Evolutionary conservation across 768 basidiomycete genomes (phyloP).

Genomic region (Boletus pseudopeckii): DNA sequence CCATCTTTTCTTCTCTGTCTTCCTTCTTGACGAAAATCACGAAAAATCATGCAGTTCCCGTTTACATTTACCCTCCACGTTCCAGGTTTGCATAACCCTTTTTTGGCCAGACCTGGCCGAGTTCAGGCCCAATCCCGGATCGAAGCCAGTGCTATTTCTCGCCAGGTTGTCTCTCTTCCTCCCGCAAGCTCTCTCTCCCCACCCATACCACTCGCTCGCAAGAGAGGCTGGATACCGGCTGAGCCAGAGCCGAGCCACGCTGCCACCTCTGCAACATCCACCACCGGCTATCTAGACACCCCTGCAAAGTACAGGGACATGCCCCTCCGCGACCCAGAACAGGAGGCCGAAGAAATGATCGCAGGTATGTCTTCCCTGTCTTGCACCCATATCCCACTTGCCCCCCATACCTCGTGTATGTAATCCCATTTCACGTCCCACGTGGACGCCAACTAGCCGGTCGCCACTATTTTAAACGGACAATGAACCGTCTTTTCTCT

Average conservation of each 20-base stretch:
- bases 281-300: constrained; percentile 66
- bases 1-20: background rate
- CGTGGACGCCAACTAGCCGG: constrained; percentile 5
- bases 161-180: constrained; percentile 15
- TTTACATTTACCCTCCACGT: constrained; percentile 70
- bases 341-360: constrained; percentile 45
- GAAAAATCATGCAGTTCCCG: constrained; percentile 50
- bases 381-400: constrained; percentile 22
- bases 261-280: constrained; percentile 48
- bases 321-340: constrained; percentile 28
- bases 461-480: constrained; percentile 12
- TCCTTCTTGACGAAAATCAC: constrained; percentile 24
- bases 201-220: constrained; percentile 44
- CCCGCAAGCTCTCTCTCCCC: constrained; percentile 28
- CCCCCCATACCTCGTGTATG: constrained; percentile 14
- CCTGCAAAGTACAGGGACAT: constrained; percentile 57
- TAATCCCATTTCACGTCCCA: constrained; percentile 22
- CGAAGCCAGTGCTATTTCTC: constrained; percentile 25
- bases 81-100: constrained; percentile 67
- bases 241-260: constrained; percentile 54
- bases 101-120: constrained; percentile 35
- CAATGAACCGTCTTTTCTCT: constrained; percentile 14
- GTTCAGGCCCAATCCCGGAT: constrained; percentile 21
- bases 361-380: constrained; percentile 37
- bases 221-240: constrained; percentile 73